A percentile compares a stretch with the other conserved stretches of the same genome.
These are phyloP conservation scores for Myriosclerotinia scirpicola DNA, from an alignment of 2,329 filamentous ascomycete species.

Conservation along the genomic window DNA sequence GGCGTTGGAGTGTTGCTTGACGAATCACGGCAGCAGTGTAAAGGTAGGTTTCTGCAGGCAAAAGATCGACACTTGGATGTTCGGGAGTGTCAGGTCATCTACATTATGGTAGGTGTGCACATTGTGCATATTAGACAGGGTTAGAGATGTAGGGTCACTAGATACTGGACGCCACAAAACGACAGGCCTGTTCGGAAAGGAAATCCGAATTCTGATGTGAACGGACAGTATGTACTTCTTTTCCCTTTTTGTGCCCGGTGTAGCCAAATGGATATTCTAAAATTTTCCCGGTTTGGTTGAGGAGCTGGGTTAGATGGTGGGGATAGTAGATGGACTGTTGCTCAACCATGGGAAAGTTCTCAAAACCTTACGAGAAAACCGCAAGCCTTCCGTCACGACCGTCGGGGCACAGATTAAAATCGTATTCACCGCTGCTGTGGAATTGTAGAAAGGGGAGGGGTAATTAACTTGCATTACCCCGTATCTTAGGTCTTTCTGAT, in stretches of 20 bases:
- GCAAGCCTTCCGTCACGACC: slow-evolving; percentile 17
- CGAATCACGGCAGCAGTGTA: slow-evolving; percentile 29
- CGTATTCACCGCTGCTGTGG: slow-evolving; percentile 25
- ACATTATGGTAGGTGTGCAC: slow-evolving; percentile 14
- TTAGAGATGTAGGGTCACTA: slow-evolving; percentile 11
- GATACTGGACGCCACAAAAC: slow-evolving; percentile 19
- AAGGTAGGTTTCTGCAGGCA: slow-evolving; percentile 22
- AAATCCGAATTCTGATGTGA: slow-evolving; percentile 17
- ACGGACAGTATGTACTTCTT: slow-evolving; percentile 13
- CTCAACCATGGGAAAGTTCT: slow-evolving; percentile 14
- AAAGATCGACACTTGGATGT: slow-evolving; percentile 34
- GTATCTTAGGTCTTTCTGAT: slow-evolving; percentile 6
- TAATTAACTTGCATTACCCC: slow-evolving; percentile 11
- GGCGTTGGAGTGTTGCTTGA: slow-evolving; percentile 25
- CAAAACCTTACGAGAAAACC: slow-evolving; percentile 6
- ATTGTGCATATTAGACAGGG: slow-evolving; percentile 22
- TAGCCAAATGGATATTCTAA: slow-evolving; percentile 16
- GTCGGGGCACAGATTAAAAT: slow-evolving; percentile 21
- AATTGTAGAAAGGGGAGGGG: slow-evolving; percentile 9
- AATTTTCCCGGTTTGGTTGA: background rate
- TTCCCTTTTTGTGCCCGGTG: slow-evolving; percentile 20
- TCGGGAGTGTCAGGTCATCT: slow-evolving; percentile 35
- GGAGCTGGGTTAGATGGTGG: background rate
- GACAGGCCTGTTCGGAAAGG: slow-evolving; percentile 21
- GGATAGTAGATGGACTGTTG: slow-evolving; percentile 6